These are phyloP conservation scores for Ramularia endophylla DNA, from an alignment of 2,329 filamentous ascomycete species.

Conservation along the genomic window DNA sequence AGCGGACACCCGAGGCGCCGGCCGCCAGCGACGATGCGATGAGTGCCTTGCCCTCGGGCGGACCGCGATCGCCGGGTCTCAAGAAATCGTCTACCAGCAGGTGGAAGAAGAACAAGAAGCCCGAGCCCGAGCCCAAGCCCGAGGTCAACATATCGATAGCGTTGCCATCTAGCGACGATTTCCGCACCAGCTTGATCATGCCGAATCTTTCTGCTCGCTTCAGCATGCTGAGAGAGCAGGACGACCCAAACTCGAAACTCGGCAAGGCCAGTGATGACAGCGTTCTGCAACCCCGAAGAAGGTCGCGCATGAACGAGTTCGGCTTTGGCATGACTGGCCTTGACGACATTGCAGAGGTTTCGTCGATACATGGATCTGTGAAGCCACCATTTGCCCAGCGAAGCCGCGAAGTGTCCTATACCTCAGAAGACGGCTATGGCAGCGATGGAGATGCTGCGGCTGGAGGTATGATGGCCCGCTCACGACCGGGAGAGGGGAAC, in stretches of 20 bases:
- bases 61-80: slow-evolving; percentile 19
- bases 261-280: slow-evolving; percentile 96
- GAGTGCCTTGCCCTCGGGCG: slow-evolving; percentile 9
- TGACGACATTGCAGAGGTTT: slow-evolving; percentile 83
- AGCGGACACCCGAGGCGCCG: slow-evolving; percentile 58
- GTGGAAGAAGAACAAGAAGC: slow-evolving; percentile 49
- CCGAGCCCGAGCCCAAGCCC: slow-evolving; percentile 47
- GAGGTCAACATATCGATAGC: slow-evolving; percentile 68
- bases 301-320: slow-evolving; percentile 71
- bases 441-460: slow-evolving; percentile 60
- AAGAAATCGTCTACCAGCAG: slow-evolving; percentile 28
- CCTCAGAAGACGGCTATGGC: slow-evolving; percentile 53
- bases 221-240: slow-evolving; percentile 93
- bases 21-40: slow-evolving; percentile 21
- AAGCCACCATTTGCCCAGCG: slow-evolving; percentile 53
- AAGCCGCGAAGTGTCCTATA: slow-evolving; percentile 59
- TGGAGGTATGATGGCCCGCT: slow-evolving; percentile 75
- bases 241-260: slow-evolving; percentile 80
- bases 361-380: slow-evolving; percentile 63
- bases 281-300: slow-evolving; percentile 74
- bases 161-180: slow-evolving; percentile 79
- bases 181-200: slow-evolving; percentile 94
- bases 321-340: slow-evolving; percentile 54
- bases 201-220: slow-evolving; percentile 90
- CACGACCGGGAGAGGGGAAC: slow-evolving; percentile 82